Evolutionary conservation across 2,329 filamentous ascomycete species (phyloP).

Genomic region (Amesomyces nigricolor): DNA sequence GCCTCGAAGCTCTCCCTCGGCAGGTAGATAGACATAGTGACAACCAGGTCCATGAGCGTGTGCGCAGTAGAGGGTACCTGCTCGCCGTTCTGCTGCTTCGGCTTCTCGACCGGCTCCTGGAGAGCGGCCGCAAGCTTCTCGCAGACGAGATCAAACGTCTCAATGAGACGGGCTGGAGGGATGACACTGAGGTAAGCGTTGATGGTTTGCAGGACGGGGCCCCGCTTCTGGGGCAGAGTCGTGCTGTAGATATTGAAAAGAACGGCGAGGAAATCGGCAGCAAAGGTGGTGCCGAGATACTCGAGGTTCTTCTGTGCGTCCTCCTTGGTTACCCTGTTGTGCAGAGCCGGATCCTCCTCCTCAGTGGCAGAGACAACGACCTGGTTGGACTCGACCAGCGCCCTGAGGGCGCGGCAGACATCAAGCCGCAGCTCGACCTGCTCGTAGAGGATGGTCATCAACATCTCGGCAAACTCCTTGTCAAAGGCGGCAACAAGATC

Average conservation of each 20-base stretch:
- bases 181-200: slow-evolving; percentile 92
- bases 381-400: slow-evolving; percentile 86
- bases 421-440: slow-evolving; percentile 83
- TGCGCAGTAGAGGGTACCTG: slow-evolving; percentile 89
- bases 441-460: slow-evolving; percentile 88
- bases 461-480: slow-evolving; percentile 78
- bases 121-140: slow-evolving; percentile 74
- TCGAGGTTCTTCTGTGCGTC: slow-evolving; percentile 72
- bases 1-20: slow-evolving; percentile 77
- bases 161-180: slow-evolving; percentile 68
- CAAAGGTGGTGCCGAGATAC: slow-evolving; percentile 66
- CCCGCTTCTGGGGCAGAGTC: slow-evolving; percentile 86
- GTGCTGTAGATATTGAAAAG: slow-evolving; percentile 99
- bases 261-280: slow-evolving; percentile 86
- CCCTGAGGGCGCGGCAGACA: slow-evolving; percentile 79
- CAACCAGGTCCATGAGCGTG: slow-evolving; percentile 93
- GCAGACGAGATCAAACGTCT: slow-evolving; percentile 83
- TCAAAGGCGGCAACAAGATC: slow-evolving; percentile 75
- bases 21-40: slow-evolving; percentile 91
- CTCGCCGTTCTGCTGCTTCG: slow-evolving; percentile 52
- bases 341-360: slow-evolving; percentile 68
- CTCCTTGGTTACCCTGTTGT: slow-evolving; percentile 70
- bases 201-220: slow-evolving; percentile 87
- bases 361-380: slow-evolving; percentile 65
- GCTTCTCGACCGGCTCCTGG: slow-evolving; percentile 41